Percentiles rank a stretch among this genome's conserved stretches.
Evolutionary conservation across 805 yeast species (phyloP).

Genomic region (Lachancea dasiensis): DNA sequence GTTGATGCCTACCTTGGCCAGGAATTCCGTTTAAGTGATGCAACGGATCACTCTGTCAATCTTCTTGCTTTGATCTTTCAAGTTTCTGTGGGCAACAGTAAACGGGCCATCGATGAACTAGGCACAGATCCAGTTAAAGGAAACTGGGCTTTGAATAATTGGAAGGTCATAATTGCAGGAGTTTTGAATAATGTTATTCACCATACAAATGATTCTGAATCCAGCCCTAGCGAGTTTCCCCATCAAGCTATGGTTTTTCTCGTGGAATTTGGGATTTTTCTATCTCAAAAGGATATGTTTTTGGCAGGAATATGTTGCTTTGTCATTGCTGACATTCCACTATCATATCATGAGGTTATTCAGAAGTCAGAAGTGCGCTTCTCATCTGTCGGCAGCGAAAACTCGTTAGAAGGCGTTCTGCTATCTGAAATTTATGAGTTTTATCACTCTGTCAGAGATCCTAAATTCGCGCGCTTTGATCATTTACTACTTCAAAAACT

Average conservation of each 20-base stretch:
- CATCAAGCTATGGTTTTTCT: conserved; percentile 37
- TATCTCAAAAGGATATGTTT: conserved; percentile 30
- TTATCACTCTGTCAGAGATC: conserved; percentile 30
- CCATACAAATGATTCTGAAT: conserved; percentile 7
- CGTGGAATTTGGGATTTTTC: conserved; percentile 45
- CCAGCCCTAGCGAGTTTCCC: conserved; percentile 18
- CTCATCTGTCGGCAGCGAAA: conserved; percentile 35
- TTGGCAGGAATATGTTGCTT: conserved; percentile 42
- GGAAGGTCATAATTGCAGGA: conserved; percentile 44
- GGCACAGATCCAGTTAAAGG: conserved; percentile 35
- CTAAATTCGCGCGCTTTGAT: conserved; percentile 36
- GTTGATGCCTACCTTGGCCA: conserved; percentile 52
- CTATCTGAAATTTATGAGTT: conserved; percentile 71
- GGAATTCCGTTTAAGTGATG: conserved; percentile 46
- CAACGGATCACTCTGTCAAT: conserved; percentile 36
- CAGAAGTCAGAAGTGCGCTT: conserved; percentile 34
- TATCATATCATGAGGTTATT: conserved; percentile 30
- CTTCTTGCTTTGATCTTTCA: conserved; percentile 54
- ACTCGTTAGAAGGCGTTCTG: conserved; percentile 40
- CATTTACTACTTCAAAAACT: conserved; percentile 57
- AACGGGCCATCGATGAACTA: conserved; percentile 47
- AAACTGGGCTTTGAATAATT: conserved; percentile 46
- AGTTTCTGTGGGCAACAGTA: conserved; percentile 56
- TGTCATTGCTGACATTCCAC: conserved; percentile 42
- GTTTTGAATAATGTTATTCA: conserved; percentile 32